Conservation (phyloP, 2,329 filamentous ascomycete genomes). For the Aspergillus sp. region DNA sequence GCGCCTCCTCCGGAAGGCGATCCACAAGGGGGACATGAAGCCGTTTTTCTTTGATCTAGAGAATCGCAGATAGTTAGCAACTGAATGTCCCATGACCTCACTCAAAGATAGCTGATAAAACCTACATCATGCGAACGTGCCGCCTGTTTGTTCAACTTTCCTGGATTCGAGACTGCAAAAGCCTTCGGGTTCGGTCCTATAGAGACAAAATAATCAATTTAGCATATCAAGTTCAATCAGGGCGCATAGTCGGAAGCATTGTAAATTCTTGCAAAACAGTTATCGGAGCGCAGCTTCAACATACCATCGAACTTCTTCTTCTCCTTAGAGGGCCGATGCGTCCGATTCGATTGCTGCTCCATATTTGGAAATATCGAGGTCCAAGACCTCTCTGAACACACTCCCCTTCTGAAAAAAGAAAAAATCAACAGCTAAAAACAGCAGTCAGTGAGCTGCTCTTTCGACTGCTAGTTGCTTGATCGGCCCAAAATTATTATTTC, state of each 20-base stretch:
- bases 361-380: slow-evolving; percentile 46
- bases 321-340: slow-evolving; percentile 82
- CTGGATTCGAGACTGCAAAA: slow-evolving; percentile 78
- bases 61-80: slow-evolving; percentile 10
- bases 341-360: slow-evolving; percentile 79
- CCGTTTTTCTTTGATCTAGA: slow-evolving; percentile 85
- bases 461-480: slow-evolving; percentile 11
- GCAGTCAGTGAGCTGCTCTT: slow-evolving; percentile 8
- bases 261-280: slow-evolving; percentile 8
- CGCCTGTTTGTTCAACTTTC: slow-evolving; percentile 68
- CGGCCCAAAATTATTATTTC: slow-evolving; percentile 30
- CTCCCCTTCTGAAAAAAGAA: slow-evolving; percentile 8
- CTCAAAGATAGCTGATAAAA: not conserved
- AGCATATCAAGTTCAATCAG: slow-evolving; percentile 3
- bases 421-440: slow-evolving; percentile 8
- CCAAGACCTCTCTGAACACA: slow-evolving; percentile 18
- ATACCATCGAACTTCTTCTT: slow-evolving; percentile 72
- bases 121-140: slow-evolving; percentile 52
- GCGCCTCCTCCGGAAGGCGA: slow-evolving; percentile 89
- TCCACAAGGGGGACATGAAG: slow-evolving; percentile 96
- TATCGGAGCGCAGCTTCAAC: slow-evolving; percentile 9
- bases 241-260: slow-evolving; percentile 1
- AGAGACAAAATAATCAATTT: not conserved
- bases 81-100: not conserved
- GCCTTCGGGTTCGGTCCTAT: slow-evolving; percentile 80